Conservation (phyloP, 2,329 filamentous ascomycete species). For the Talaromyces sp. region DNA sequence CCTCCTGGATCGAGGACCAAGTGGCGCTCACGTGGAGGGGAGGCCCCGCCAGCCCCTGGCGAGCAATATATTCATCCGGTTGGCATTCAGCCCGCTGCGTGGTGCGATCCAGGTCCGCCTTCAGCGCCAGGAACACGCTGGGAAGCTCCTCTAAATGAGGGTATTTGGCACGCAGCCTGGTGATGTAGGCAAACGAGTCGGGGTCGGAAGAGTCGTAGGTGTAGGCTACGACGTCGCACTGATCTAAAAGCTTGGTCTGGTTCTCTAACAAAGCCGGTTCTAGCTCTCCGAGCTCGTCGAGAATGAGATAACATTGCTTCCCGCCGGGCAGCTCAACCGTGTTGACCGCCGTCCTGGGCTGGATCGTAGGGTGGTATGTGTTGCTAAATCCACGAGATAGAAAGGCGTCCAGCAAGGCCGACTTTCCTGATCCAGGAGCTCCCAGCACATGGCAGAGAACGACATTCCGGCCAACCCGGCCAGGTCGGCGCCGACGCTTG, state of each 20-base stretch:
- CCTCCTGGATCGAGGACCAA: conserved; percentile 88
- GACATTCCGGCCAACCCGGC: conserved; percentile 87
- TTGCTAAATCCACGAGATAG: conserved; percentile 79
- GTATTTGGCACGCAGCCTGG: conserved; percentile 70
- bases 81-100: conserved; percentile 90
- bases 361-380: conserved; percentile 89
- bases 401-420: conserved; percentile 83
- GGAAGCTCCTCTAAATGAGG: conserved; percentile 84
- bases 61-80: conserved; percentile 84
- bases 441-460: conserved; percentile 91
- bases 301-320: conserved; percentile 93
- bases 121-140: conserved; percentile 85
- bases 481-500: conserved; percentile 74
- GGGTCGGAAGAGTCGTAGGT: conserved; percentile 96
- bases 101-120: conserved; percentile 92
- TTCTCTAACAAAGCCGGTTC: conserved; percentile 94
- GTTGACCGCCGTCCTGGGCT: conserved; percentile 88
- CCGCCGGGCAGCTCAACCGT: conserved; percentile 93
- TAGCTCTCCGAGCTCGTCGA: conserved; percentile 92
- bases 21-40: conserved; percentile 92
- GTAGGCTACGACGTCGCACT: conserved; percentile 91
- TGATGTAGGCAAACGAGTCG: conserved; percentile 90
- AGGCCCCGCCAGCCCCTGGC: conserved; percentile 73
- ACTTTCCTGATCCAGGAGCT: conserved; percentile 81
- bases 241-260: conserved; percentile 71